Base-by-base conservation (phyloP, 1,139 yeast genomes). In the Trichomonascaceae sp. region DNA sequence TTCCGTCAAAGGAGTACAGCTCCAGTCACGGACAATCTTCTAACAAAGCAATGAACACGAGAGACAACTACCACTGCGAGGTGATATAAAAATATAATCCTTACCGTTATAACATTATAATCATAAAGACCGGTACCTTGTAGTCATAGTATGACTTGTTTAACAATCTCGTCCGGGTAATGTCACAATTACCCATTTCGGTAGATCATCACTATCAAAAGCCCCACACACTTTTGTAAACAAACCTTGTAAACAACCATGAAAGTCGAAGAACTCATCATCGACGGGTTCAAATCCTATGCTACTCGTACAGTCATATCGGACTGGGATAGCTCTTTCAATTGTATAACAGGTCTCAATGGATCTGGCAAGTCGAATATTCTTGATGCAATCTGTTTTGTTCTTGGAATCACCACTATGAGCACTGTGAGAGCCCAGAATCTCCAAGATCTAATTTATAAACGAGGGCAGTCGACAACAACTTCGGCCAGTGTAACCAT, bases 351-450 rank as follows among this genome's bases (percentile, higher is more conserved):
- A 0, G 99, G 99, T 10, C 77, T 93, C 55, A 95, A 95, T 69
- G 99, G 99, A 12, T 89, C 97, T 0, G 99, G 99, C 10, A 95
- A 93, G 67, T 90, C 96, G 19, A 93, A 93, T 69, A 90, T 93
- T 56, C 75, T 93, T 50, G 99, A 95, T 71, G 96, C 99, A 55
- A 93, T 93, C 54, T 95, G 99, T 72, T 95, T 95, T 71, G 99
- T 95, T n/a, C 77, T 95, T 41, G 99, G 99, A 54, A 91, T 95
- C 58, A 86, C 97, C 0, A 84, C 95, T 8, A 90, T 93, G 95
- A 71, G 89, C 20, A 88, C 96, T 0, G 96, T 95, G 30, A 78
- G 99, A 68, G 99, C 99, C 0, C 86, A 90, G 17, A 90, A 86
- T 66, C 74, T 91, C 50, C 98, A 93, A 65, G 99, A 95, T 69